These are phyloP conservation scores for Begonia fuchsioides DNA, from an alignment of 306 rosid species.

Conservation along the genomic window DNA sequence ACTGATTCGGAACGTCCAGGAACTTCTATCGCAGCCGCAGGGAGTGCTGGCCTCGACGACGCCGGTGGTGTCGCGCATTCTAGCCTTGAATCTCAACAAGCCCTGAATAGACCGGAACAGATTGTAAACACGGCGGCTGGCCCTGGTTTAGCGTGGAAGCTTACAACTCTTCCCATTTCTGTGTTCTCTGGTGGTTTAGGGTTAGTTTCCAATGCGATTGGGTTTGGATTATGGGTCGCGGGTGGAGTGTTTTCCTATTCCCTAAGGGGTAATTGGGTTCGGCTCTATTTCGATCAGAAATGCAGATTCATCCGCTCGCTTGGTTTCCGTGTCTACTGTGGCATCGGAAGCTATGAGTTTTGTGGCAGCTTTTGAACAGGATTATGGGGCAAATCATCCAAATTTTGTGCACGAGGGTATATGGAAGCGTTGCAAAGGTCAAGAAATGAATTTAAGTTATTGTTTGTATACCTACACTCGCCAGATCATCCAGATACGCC, in stretches of 20 bases:
- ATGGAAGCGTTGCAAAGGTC: slow-evolving; percentile 90
- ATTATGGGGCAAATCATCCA: slow-evolving; percentile 42
- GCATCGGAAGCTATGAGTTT: slow-evolving; percentile 56
- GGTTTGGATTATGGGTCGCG: slow-evolving; percentile 85
- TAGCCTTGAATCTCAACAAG: slow-evolving; percentile 1
- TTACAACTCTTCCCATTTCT: slow-evolving; percentile 65
- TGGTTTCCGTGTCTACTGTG: slow-evolving; percentile 52
- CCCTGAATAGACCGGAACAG: slow-evolving; percentile 11
- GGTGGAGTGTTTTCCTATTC: slow-evolving; percentile 89
- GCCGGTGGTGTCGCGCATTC: slow-evolving; percentile 4
- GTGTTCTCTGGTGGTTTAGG: slow-evolving; percentile 73
- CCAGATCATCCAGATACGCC: slow-evolving; percentile 94
- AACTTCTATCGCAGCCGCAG: slow-evolving; percentile 8
- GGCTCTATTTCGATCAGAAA: slow-evolving; percentile 16
- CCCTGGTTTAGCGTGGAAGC: slow-evolving; percentile 70
- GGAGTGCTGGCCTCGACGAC: slow-evolving; percentile 1
- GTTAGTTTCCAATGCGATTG: slow-evolving; percentile 69
- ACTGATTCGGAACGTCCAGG: slow-evolving; percentile 7
- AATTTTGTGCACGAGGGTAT: slow-evolving; percentile 66
- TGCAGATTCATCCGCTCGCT: slow-evolving; percentile 27
- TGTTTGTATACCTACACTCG: slow-evolving; percentile 87
- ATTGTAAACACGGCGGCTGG: slow-evolving; percentile 15
- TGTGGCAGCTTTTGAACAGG: slow-evolving; percentile 58
- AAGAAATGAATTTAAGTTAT: slow-evolving; percentile 47
- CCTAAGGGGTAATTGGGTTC: slow-evolving; percentile 73